Evolutionary conservation across 1,139 yeast genomes (phyloP), one percentile per base, ranked within the genome.

Genomic region (Hemisphaericaspora subhashii): DNA sequence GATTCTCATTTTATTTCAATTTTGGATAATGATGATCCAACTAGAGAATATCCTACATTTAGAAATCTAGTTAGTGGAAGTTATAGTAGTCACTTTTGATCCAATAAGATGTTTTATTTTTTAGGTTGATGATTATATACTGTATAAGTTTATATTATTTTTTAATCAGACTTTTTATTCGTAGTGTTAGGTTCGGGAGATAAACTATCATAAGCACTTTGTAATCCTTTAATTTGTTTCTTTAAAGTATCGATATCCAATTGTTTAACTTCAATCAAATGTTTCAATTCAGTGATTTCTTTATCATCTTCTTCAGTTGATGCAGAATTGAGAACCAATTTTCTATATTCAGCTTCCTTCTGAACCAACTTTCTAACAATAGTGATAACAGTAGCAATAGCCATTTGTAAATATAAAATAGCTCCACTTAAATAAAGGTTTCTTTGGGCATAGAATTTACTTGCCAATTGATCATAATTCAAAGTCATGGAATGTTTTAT

Each of bases 351-450:
- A 21, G 68, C 66, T 55, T 81, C 81, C 57, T 82, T 82, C 48
- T 67, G 66, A 31, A 81, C 81, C 58, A 81, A 63, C 53, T 81
- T 79, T 48, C 69, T 72, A 35, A 83, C 68, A 39, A 83, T 69
- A 26, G 75, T 66, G 45, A 76, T 66, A 32, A 81, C 80, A 6
- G 84, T 81, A 38, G 69, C 71, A 41, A 82, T 79, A 4, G 86
- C 81, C 37, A 80, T 48, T 44, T 68, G 72, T 47, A 81, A 72
- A 57, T 81, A 83, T 46, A 83, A 58, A 3, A 83, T 81, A 6
- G 86, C 86, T 3, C 89, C 90, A 13, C 83, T 74, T 43, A 84
- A 72, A 57, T 84, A 83, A 47, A 83, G 66, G 52, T 84, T 84
- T 53, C 92, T 71, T 57, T 84, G 89, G 33, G 83, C 74, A 51